These are phyloP conservation scores for Paraphoma sp. DNA, from an alignment of 2,329 filamentous ascomycete species.

Conservation along the genomic window DNA sequence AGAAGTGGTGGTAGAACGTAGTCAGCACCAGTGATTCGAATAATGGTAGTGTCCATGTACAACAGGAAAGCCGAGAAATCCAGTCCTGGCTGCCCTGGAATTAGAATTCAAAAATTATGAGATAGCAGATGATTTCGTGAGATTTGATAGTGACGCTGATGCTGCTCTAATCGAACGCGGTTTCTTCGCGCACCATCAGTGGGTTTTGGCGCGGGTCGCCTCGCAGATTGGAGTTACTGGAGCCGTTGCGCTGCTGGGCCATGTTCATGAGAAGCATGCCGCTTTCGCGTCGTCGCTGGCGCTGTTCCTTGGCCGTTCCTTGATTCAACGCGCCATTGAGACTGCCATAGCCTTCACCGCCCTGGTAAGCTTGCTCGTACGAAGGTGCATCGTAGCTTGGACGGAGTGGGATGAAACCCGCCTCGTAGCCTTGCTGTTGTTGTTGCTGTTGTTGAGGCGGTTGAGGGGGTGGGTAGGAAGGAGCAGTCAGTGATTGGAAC, in stretches of 20 bases:
- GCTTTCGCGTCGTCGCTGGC: slow-evolving; percentile 45
- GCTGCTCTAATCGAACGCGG: slow-evolving; percentile 36
- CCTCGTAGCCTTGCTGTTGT: slow-evolving; percentile 51
- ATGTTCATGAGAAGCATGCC: slow-evolving; percentile 50
- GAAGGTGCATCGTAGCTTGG: slow-evolving; percentile 54
- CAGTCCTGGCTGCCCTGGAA: slow-evolving; percentile 31
- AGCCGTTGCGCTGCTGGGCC: slow-evolving; percentile 45
- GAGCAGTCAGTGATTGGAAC: slow-evolving; percentile 28
- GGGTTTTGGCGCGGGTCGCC: slow-evolving; percentile 32
- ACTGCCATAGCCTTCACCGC: slow-evolving; percentile 41
- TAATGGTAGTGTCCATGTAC: background rate
- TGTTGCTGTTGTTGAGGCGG: slow-evolving; percentile 29
- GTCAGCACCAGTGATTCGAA: too few species aligned
- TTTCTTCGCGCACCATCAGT: slow-evolving; percentile 38
- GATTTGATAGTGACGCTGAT: slow-evolving; percentile 14
- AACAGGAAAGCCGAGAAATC: slow-evolving; percentile 13
- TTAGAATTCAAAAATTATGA: slow-evolving; percentile 43
- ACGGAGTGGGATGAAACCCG: slow-evolving; percentile 60
- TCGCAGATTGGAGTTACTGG: slow-evolving; percentile 31
- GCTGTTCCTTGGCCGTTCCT: slow-evolving; percentile 36
- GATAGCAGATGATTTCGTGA: slow-evolving; percentile 16
- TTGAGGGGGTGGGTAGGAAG: slow-evolving; percentile 31
- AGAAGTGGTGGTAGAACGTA: slow-evolving; percentile 5
- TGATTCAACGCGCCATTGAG: slow-evolving; percentile 40
- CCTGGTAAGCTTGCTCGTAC: slow-evolving; percentile 37